Conservation (phyloP, 169 alveolate genomes). For the Theileria orientalis region DNA sequence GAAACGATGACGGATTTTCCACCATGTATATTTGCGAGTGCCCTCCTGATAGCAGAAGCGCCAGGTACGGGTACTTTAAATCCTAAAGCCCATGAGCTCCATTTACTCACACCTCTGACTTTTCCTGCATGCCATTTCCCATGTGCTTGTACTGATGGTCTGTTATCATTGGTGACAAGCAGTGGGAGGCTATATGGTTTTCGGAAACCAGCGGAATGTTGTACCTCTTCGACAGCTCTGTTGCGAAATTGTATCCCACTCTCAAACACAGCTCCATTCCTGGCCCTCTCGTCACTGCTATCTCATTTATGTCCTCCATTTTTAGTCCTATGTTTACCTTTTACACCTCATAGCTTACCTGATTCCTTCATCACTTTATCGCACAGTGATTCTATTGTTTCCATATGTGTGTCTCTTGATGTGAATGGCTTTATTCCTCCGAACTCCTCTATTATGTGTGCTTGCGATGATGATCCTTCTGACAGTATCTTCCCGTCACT, state of each 20-base stretch:
- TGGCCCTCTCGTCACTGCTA: constrained; percentile 73
- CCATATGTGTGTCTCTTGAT: constrained; percentile 30
- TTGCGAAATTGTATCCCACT: constrained; percentile 66
- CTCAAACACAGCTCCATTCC: constrained; percentile 67
- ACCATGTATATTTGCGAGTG: constrained; percentile 72
- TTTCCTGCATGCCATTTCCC: not conserved
- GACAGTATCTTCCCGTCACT: constrained; percentile 65
- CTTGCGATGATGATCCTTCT: constrained; percentile 54
- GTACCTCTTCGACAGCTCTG: constrained; percentile 15
- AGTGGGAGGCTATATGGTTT: constrained; percentile 64
- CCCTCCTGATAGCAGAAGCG: constrained; percentile 70
- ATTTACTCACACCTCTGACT: constrained; percentile 7
- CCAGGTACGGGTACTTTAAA: constrained; percentile 54
- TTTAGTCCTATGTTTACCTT: not conserved
- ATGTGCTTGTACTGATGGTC: constrained; percentile 36
- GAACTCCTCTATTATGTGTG: constrained; percentile 44
- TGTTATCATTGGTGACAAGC: constrained; percentile 52
- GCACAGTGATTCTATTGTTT: constrained; percentile 17
- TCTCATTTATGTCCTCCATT: constrained; percentile 35
- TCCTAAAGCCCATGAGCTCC: constrained; percentile 6
- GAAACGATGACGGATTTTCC: constrained; percentile 50
- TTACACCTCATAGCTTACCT: constrained; percentile 27
- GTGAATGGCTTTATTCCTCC: constrained; percentile 68
- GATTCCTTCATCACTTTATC: constrained; percentile 37
- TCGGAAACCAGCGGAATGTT: constrained; percentile 43